Evolutionary conservation across 768 basidiomycete species (phyloP).

Genomic region (Tulasnella sp.): DNA sequence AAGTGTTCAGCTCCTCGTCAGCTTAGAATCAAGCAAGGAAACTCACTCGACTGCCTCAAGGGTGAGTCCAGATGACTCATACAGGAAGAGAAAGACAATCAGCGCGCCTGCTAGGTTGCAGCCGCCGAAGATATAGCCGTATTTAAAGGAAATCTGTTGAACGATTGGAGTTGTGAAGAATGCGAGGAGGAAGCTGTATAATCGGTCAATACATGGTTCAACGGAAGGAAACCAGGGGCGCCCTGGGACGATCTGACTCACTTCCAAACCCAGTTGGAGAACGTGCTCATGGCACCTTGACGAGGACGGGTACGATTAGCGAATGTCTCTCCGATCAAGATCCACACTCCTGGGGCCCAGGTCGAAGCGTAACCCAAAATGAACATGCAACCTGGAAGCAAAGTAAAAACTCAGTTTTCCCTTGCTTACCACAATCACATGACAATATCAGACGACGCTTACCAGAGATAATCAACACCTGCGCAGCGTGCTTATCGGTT

Average conservation of each 20-base stretch:
- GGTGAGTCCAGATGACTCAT: conserved; percentile 56
- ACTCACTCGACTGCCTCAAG: conserved; percentile 54
- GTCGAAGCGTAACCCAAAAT: conserved; percentile 62
- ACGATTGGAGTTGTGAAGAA: conserved; percentile 74
- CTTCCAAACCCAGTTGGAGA: conserved; percentile 48
- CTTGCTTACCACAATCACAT: no score
- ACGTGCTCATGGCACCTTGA: conserved; percentile 55
- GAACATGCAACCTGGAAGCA: conserved; percentile 59
- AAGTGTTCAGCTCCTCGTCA: not conserved
- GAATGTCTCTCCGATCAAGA: conserved; percentile 68
- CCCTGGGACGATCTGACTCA: no score
- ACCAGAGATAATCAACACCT: conserved; percentile 19
- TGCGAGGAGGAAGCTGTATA: conserved; percentile 54
- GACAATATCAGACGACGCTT: no score
- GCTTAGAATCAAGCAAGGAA: conserved; percentile 15
- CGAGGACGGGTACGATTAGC: conserved; percentile 60
- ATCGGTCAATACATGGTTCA: no score
- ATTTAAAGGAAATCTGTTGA: conserved; percentile 33
- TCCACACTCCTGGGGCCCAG: conserved; percentile 67
- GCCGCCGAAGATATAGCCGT: conserved; percentile 64
- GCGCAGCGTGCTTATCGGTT: conserved; percentile 25
- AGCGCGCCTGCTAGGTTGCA: conserved; percentile 35
- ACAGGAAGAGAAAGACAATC: conserved; percentile 62
- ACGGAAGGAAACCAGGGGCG: no score
- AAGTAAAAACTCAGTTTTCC: no score